Evolutionary conservation across 2,329 filamentous ascomycete genomes (phyloP).

Genomic region (Alternaria infectoria): DNA sequence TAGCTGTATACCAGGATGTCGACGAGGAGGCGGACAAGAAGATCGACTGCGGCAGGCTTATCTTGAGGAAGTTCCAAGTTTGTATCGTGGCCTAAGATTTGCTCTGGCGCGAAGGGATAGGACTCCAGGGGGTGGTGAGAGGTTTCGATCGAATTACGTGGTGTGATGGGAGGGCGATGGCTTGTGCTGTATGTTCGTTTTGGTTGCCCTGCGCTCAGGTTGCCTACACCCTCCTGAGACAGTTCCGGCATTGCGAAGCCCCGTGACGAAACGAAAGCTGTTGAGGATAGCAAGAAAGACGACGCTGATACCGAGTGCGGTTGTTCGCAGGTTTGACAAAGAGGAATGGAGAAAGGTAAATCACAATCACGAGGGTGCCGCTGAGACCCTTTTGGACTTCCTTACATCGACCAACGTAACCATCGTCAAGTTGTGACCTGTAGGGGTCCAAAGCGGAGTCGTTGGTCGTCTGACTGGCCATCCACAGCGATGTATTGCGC

Average conservation of each 20-base stretch:
- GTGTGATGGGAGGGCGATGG: neutral
- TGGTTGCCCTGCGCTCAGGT: neutral
- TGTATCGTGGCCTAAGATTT: neutral
- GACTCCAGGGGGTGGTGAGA: neutral
- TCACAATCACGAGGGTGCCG: neutral
- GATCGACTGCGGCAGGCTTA: neutral
- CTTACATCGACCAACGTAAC: neutral
- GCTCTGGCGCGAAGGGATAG: neutral
- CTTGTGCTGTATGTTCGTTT: neutral
- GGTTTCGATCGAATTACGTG: neutral
- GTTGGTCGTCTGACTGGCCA: neutral
- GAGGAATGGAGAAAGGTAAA: neutral
- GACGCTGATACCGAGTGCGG: neutral
- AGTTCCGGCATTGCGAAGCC: neutral
- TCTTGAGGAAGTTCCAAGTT: neutral
- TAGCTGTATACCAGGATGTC: conserved; percentile 5
- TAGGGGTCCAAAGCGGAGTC: neutral
- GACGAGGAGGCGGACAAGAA: neutral
- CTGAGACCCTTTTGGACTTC: neutral
- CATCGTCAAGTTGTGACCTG: neutral
- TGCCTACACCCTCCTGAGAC: neutral
- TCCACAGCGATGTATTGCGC: neutral
- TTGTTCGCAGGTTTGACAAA: too few species aligned
- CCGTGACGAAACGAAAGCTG: neutral
- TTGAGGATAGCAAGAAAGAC: neutral